phyloP scores from a whole-genome alignment of 495 filamentous ascomycete genomes.

The Talaromyces ruber region DNA sequence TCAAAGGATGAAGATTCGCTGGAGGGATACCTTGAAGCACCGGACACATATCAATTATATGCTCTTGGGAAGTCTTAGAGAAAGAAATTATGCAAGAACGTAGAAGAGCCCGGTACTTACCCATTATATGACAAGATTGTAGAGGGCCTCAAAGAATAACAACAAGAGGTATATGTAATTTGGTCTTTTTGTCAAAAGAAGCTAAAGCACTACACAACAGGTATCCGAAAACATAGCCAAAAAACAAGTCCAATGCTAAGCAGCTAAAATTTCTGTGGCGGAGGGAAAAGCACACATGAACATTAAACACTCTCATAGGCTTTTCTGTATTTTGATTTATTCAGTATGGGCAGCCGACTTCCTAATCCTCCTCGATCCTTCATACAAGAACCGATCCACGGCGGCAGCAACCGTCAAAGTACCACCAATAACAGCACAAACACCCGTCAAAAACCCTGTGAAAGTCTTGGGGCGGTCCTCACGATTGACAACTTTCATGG shows the following conservation, averaged over 20 bases:
- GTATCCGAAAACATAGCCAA: not conserved
- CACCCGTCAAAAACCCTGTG: constrained; percentile 80
- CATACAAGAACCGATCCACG: constrained; percentile 84
- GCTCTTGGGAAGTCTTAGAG: too few species aligned
- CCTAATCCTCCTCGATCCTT: constrained; percentile 72
- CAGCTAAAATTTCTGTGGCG: not conserved
- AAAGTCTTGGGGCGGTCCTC: constrained; percentile 84
- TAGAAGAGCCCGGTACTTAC: too few species aligned
- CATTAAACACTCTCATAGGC: not conserved
- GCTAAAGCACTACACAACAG: too few species aligned
- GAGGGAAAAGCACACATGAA: constrained; percentile 1
- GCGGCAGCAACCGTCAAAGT: constrained; percentile 94
- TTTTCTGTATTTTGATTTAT: not conserved
- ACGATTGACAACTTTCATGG: constrained; percentile 98
- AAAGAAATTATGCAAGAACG: too few species aligned
- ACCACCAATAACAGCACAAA: constrained; percentile 91
- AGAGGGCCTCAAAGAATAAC: too few species aligned
- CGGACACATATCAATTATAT: too few species aligned
- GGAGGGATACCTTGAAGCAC: too few species aligned
- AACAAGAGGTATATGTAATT: too few species aligned
- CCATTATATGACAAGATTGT: too few species aligned
- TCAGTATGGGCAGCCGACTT: constrained; percentile 40
- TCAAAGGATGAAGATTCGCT: too few species aligned
- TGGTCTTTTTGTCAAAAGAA: too few species aligned
- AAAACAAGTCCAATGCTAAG: not conserved